phyloP scores from a whole-genome alignment of 1,139 yeast genomes.

The Debaryomyces coudertii region DNA sequence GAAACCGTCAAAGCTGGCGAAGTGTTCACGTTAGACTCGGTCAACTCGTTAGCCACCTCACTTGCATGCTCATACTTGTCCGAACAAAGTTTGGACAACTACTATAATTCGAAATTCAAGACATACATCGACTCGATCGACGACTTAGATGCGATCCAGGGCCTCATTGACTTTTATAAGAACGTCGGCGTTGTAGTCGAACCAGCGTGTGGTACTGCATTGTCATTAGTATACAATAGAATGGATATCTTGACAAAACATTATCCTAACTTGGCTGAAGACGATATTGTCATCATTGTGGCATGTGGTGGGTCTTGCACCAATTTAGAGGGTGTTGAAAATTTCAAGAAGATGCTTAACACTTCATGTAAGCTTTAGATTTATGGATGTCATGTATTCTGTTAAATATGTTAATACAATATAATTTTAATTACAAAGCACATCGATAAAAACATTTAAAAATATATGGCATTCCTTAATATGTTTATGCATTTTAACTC shows the following conservation, averaged over 20 bases:
- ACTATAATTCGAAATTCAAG: constrained; percentile 17
- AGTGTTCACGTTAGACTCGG: constrained; percentile 30
- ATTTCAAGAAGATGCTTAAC: constrained; percentile 20
- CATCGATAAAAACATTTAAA: neutral
- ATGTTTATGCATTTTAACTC: no score
- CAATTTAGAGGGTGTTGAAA: constrained; percentile 22
- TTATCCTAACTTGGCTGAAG: constrained; percentile 27
- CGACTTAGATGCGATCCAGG: constrained; percentile 40
- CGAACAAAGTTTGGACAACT: constrained; percentile 30
- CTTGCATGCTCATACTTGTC: constrained; percentile 45
- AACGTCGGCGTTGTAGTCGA: constrained; percentile 33
- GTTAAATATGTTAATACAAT: neutral
- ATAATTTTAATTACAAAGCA: neutral
- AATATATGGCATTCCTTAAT: neutral
- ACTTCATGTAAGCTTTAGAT: constrained; percentile 5
- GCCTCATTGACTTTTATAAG: constrained; percentile 30
- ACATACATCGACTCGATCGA: constrained; percentile 34
- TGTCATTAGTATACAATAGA: constrained; percentile 30
- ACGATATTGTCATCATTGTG: constrained; percentile 39
- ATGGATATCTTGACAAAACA: constrained; percentile 23
- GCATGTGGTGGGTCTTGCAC: constrained; percentile 48
- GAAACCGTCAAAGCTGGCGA: constrained; percentile 33
- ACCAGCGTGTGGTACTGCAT: constrained; percentile 50
- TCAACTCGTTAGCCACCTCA: constrained; percentile 42
- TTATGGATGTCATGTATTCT: neutral